These are phyloP conservation scores for Boeremia lycopersici DNA, from an alignment of 2,329 filamentous ascomycete species.

Conservation along the genomic window DNA sequence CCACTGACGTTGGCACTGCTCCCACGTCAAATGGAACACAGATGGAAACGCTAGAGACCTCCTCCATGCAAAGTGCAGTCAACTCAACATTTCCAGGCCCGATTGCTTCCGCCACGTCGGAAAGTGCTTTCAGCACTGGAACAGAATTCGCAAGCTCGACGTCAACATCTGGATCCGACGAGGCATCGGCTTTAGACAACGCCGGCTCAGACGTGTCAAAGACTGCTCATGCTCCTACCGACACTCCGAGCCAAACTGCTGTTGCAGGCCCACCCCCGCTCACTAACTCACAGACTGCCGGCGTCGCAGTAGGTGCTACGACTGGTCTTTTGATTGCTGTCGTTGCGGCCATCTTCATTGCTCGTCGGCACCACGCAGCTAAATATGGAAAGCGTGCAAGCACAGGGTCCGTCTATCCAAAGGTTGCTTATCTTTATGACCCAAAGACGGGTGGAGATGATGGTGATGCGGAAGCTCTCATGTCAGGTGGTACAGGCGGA, in stretches of 20 bases:
- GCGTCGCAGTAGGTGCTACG: slow-evolving; percentile 43
- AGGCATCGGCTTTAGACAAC: background rate
- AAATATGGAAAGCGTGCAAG: slow-evolving; percentile 30
- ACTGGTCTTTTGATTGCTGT: slow-evolving; percentile 42
- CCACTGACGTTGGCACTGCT: background rate
- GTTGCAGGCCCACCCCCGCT: slow-evolving; percentile 26
- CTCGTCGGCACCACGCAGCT: slow-evolving; percentile 36
- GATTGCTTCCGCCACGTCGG: background rate
- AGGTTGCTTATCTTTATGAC: slow-evolving; percentile 44
- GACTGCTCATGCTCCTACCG: slow-evolving; percentile 15
- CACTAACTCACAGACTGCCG: slow-evolving; percentile 41
- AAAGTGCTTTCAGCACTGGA: background rate
- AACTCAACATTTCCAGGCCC: slow-evolving; percentile 1
- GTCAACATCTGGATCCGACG: background rate
- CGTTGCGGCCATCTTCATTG: slow-evolving; percentile 41
- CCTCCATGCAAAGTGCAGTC: background rate
- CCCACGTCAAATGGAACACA: slow-evolving; percentile 1
- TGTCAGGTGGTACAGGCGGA: slow-evolving; percentile 30
- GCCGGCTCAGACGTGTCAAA: background rate
- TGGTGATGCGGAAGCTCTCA: slow-evolving; percentile 29
- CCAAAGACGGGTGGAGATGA: slow-evolving; percentile 25
- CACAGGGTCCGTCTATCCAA: slow-evolving; percentile 37
- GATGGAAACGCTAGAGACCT: slow-evolving; percentile 2
- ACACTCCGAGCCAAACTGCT: slow-evolving; percentile 1
- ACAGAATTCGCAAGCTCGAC: background rate